Base-by-base conservation (phyloP, 2,329 filamentous ascomycete genomes). In the Penicillium capsulatum region DNA sequence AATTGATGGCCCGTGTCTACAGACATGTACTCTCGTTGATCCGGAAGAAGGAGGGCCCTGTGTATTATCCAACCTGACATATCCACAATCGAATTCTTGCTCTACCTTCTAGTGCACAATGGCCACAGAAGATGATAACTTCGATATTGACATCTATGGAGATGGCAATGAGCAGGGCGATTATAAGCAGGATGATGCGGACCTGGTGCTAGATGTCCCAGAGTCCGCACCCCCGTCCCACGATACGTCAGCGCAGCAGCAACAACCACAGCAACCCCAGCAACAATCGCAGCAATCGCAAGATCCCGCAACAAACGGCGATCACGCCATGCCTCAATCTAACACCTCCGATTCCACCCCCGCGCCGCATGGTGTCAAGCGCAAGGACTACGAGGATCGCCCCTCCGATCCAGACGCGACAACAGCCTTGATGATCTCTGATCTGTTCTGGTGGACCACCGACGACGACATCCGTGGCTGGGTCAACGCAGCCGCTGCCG, bases 401-500 rank as follows among this genome's bases (percentile, higher is more conserved):
- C 72, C 71, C 1, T 60, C 74, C 4, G 80, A 83, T 43, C 74
- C 75, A 2, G 75, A 75, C 46, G 80, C 81, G 2, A 80, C 77
- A 4, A 73, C 81, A 16, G 89, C 90, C 0, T 69, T 97, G 19
- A 80, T 94, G 63, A 79, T 97, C 38, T 90, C 87, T 2, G 92
- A 97, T 34, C 73, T 98, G 7, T 85, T 86, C 64, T 98, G 92
- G 92, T 97, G 91, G 91, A 90, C 83, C 19, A 94, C 86, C 2
- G 92, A 98, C 60, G 92, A 98, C 59, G 89, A 97, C 54, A 80
- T 98, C 40, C 84, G 92, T 37, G 86, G 84, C 35, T 96, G 89
- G 86, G 75, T 85, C 16, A 81, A 81, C 50, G 77, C 86, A 50
- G 86, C 84, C n/a, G 79, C 77, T 2, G 86, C 81, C 53, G 92